Evolutionary conservation across 352 stramenopile genomes (phyloP), one percentile per base, ranked within the genome.

Genomic region (Blastocystis sp.): DNA sequence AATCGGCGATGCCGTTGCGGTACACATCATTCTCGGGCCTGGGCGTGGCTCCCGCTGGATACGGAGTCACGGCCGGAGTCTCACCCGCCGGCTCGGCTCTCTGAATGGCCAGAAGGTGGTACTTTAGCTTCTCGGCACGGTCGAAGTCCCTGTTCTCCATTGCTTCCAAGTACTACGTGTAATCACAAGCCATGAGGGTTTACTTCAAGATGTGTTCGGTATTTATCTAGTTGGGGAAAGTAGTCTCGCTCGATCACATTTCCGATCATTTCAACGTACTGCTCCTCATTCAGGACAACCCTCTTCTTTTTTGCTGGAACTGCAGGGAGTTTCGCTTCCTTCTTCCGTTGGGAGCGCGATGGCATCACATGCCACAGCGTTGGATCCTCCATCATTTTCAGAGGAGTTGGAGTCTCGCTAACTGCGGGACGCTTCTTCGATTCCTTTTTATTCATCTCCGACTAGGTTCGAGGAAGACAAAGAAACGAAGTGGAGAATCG

Each of bases 211-310:
- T 88, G 61, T 9, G 67, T 88, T 76, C 64, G 5, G 45, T 62
- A 88, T 88, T 79, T 79, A 53, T 88, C 67, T 19, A 88, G 43
- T 34, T 88, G 43, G 14, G 78, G 78, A 78, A 78, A 88, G 23
- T 88, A 88, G 53, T 88, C 78, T 56, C 78, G 64, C 43, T 88
- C 78, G 60, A 88, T 88, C 48, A 88, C 64, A 23, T 78, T 88
- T 64, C 78, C 78, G 21, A 88, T 14, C 28, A 56, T 76, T 52
- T 88, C 61, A 19, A 76, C 21, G 48, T 88, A 88, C 23, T 79
- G 41, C 1, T 88, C 78, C 45, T 88, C 78, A 53, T 88, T 61
- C 23, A 88, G 48, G 19, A 88, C 78, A 41, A 79, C 66, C 66
- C 61, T 88, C 53, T 79, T 64, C 45, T 17, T 76, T 38, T 88